These are phyloP conservation scores for Claviceps pazoutovae DNA, from an alignment of 2,329 filamentous ascomycete species.

Conservation along the genomic window DNA sequence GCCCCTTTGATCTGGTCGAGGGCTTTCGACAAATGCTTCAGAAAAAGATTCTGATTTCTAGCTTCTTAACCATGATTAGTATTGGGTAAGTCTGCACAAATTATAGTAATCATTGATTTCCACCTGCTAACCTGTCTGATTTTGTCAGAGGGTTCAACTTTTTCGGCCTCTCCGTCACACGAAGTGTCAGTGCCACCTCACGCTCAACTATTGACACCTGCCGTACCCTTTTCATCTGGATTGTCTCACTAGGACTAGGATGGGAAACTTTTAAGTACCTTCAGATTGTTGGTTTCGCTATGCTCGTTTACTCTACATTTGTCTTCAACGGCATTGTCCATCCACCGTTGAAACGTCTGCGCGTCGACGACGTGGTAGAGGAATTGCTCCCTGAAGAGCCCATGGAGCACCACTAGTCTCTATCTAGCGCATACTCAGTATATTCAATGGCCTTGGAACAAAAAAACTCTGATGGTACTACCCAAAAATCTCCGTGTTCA, in stretches of 20 bases:
- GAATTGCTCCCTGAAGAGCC: conserved; percentile 69
- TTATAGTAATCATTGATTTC: not conserved
- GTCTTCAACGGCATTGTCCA: conserved; percentile 89
- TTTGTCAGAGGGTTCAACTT: conserved; percentile 80
- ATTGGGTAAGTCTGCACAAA: conserved; percentile 53
- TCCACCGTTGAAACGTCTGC: conserved; percentile 61
- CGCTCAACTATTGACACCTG: conserved; percentile 96
- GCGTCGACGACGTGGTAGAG: conserved; percentile 38
- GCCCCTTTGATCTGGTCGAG: conserved; percentile 83
- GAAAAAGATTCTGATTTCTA: conserved; percentile 57
- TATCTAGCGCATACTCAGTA: not conserved
- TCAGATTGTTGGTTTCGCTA: conserved; percentile 74
- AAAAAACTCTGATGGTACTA: not conserved
- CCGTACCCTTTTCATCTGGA: conserved; percentile 95
- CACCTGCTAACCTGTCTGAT: conserved; percentile 10
- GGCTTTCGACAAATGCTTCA: conserved; percentile 69
- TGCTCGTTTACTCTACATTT: conserved; percentile 93
- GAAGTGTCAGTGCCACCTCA: conserved; percentile 78
- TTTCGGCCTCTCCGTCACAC: conserved; percentile 88
- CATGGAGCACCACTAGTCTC: conserved; percentile 49
- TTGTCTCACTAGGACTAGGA: conserved; percentile 79
- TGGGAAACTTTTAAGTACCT: conserved; percentile 99
- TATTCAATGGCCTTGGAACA: not conserved
- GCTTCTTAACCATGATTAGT: conserved; percentile 87
- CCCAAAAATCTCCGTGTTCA: not conserved